Evolutionary conservation across 768 basidiomycete genomes (phyloP), one percentile per base, ranked within the genome.

Genomic region (Serendipita sp.): DNA sequence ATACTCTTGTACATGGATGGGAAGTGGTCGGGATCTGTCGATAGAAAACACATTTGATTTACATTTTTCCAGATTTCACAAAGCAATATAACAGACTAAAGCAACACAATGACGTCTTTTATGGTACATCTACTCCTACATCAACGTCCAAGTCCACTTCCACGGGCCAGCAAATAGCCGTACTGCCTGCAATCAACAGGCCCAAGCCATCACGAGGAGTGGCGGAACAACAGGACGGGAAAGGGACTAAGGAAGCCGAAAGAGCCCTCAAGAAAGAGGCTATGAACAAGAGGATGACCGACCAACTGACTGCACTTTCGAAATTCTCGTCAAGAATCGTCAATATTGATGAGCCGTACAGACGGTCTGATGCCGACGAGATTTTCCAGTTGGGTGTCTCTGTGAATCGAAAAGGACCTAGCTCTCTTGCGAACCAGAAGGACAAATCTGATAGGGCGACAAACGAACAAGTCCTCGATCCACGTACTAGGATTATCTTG

Each of bases 361-460:
- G 77, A 65, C 7, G n/a, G n/a, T 30, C 23, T 8, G 56, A 38
- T n/a, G 56, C 28, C 18, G 36, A 38, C 41, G 41, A 41, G 13
- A 28, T 8, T 11, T 72, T 81, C 66, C 76, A 80, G 72, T 78
- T 79, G 51, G 78, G 81, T 15, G 85, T 86, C 0, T 85, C 91
- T 7, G 84, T 93, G 38, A 97, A 97, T 69, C 81, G 92, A 68
- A 99, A 99, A 73, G 91, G 92, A 0, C 92, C 91, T 0, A 88
- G 85, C 67, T 87, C 91, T 3, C 82, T 83, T 66, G 89, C 91
- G 3, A 92, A 92, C 71, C 75, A 83, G 70, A 98, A 97, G 75
- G 96, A 99, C 75, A 97, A 97, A 74, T 85, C 88, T 51, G 96
- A 99, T 76, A 82, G 96, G 35, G 96, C 96, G 2, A 99, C 96